phyloP scores from a whole-genome alignment of 2,329 filamentous ascomycete species.

The Fusarium fracticaudum region DNA sequence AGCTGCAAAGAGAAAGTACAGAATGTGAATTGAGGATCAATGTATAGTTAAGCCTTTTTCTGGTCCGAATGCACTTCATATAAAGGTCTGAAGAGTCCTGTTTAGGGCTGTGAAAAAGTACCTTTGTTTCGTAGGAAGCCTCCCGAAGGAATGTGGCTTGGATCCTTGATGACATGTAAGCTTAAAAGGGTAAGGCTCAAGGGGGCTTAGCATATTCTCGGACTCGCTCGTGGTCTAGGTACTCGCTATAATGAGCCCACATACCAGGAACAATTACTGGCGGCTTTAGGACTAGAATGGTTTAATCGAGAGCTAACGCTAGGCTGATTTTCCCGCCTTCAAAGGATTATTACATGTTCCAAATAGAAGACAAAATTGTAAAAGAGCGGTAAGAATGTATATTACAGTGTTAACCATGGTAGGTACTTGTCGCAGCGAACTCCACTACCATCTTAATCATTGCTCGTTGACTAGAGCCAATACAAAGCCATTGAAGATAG shows the following conservation, averaged over 20 bases:
- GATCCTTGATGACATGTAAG: background rate
- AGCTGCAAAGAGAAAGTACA: accelerated
- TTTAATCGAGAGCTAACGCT: background rate
- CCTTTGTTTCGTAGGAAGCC: background rate
- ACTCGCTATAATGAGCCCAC: background rate
- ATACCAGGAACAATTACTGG: background rate
- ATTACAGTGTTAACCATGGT: background rate
- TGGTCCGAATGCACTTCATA: accelerated
- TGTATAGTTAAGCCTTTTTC: background rate
- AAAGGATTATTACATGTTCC: too few relatives aligned
- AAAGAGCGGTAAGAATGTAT: background rate
- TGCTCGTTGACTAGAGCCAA: background rate
- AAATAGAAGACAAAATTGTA: background rate
- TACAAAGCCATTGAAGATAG: background rate
- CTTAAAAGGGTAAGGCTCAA: background rate
- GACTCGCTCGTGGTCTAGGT: background rate
- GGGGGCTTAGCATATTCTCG: background rate
- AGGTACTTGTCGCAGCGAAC: background rate
- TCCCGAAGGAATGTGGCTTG: background rate
- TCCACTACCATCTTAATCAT: accelerated
- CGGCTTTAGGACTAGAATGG: background rate
- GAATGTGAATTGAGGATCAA: too few relatives aligned
- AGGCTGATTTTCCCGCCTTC: too few relatives aligned
- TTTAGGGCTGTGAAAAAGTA: background rate
- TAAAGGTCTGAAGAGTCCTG: background rate